Evolutionary conservation across 2,329 filamentous ascomycete species (phyloP).

Genomic region (Catunica adiposa): DNA sequence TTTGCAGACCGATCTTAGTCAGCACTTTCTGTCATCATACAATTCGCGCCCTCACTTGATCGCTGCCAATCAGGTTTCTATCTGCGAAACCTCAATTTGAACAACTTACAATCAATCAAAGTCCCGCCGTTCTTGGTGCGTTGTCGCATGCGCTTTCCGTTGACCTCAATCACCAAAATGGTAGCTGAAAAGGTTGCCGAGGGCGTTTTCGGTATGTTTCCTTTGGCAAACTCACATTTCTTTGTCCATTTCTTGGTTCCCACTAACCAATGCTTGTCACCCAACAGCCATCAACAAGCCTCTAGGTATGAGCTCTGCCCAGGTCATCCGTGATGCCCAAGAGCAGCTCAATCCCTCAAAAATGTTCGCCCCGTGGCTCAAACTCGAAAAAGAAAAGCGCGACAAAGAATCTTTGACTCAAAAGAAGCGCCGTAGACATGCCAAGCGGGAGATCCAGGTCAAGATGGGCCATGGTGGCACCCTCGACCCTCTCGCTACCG

Average conservation of each 20-base stretch:
- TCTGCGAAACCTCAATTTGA: neutral
- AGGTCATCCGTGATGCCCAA: constrained; percentile 80
- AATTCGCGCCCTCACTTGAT: too few relatives aligned
- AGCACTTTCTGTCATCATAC: too few relatives aligned
- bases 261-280: constrained; percentile 1
- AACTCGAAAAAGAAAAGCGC: constrained; percentile 40
- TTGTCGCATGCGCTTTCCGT: constrained; percentile 7
- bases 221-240: neutral
- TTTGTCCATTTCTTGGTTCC: neutral
- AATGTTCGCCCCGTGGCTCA: constrained; percentile 64
- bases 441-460: constrained; percentile 49
- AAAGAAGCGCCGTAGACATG: constrained; percentile 39
- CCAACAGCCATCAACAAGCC: constrained; percentile 79
- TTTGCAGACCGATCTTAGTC: too few relatives aligned
- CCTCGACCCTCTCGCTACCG: constrained; percentile 82
- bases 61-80: neutral
- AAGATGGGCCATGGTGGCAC: constrained; percentile 97
- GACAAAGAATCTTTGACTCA: constrained; percentile 41
- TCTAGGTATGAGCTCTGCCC: constrained; percentile 67
- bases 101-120: neutral
- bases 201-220: constrained; percentile 38
- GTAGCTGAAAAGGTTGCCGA: constrained; percentile 36
- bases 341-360: constrained; percentile 63
- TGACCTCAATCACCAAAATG: constrained; percentile 28
- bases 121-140: neutral